These are phyloP conservation scores for Solanum clarkiae DNA, from an alignment of 257 asterid genomes.

Conservation along the genomic window DNA sequence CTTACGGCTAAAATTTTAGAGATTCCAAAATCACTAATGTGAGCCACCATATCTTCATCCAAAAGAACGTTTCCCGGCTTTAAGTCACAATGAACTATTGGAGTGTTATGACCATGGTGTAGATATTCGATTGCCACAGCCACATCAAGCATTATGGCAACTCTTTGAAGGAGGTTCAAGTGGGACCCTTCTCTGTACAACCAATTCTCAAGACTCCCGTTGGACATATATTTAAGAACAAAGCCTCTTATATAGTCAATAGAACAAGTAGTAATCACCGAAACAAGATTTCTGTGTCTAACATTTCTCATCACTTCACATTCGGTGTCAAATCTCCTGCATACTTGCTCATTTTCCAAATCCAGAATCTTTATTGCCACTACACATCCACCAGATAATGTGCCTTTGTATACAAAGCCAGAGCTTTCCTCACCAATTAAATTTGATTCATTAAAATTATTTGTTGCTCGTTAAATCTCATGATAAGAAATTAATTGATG, in stretches of 20 bases:
- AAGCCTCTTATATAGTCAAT: slow-evolving; percentile 5
- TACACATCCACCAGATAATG: too few species aligned
- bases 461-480: too few species aligned
- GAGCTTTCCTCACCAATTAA: too few species aligned
- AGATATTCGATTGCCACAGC: slow-evolving; percentile 24
- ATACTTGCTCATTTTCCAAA: neutral
- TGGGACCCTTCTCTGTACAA: neutral
- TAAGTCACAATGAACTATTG: slow-evolving; percentile 26
- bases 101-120: slow-evolving; percentile 8
- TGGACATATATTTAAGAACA: slow-evolving; percentile 14
- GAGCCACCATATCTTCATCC: slow-evolving; percentile 9
- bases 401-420: too few species aligned
- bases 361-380: too few species aligned
- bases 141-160: slow-evolving; percentile 13
- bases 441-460: too few species aligned
- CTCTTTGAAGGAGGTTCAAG: slow-evolving; percentile 5
- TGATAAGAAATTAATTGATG: too few species aligned
- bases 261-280: slow-evolving; percentile 14
- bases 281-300: slow-evolving; percentile 21
- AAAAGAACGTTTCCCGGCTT: slow-evolving; percentile 21
- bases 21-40: slow-evolving; percentile 23
- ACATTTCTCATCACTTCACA: slow-evolving; percentile 15
- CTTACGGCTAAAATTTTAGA: slow-evolving; percentile 8
- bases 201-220: slow-evolving; percentile 22
- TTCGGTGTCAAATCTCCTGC: slow-evolving; percentile 14